Percentiles rank a stretch among this genome's conserved stretches.
Evolutionary conservation across 1,284 basidiomycete species (phyloP).

Genomic region (Apiotrichum akiyoshidainum): DNA sequence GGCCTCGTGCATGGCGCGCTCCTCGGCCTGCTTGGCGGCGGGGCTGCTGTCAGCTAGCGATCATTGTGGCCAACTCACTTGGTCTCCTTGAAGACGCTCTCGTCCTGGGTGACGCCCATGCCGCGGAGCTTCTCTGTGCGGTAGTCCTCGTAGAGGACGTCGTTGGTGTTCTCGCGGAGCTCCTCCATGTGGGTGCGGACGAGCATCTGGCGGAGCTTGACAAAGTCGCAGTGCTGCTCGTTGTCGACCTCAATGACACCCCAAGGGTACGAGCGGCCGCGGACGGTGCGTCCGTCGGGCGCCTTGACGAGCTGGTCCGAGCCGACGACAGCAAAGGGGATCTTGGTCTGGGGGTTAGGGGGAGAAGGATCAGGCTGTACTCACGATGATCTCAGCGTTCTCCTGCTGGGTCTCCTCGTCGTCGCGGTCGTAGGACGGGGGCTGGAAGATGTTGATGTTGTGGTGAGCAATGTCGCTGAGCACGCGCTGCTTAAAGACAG

Average conservation of each 20-base stretch:
- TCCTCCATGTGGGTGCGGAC: constrained; percentile 98
- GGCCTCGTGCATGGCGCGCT: constrained; percentile 85
- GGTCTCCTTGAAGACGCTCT: constrained; percentile 95
- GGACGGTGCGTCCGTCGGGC: constrained; percentile 80
- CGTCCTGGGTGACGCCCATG: constrained; percentile 95
- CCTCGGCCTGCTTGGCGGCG: constrained; percentile 89
- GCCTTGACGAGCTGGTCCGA: constrained; percentile 77
- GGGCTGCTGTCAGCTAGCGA: constrained; percentile 58
- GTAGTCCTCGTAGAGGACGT: constrained; percentile 93
- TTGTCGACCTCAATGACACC: constrained; percentile 97
- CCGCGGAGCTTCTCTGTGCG: constrained; percentile 86
- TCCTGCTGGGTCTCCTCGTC: constrained; percentile 95
- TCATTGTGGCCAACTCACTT: constrained; percentile 65
- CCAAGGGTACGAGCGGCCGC: constrained; percentile 93
- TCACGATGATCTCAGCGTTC: constrained; percentile 82
- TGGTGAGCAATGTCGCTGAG: constrained; percentile 86
- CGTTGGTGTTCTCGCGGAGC: constrained; percentile 88
- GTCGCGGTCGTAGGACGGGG: constrained; percentile 91
- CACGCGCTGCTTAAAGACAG: constrained; percentile 86
- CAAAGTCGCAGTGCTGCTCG: constrained; percentile 96
- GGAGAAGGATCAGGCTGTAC: constrained; percentile 21
- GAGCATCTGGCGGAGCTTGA: constrained; percentile 97
- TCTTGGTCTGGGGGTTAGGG: constrained; percentile 64
- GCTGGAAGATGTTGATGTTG: constrained; percentile 93
- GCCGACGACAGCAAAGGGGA: constrained; percentile 94